Conservation (phyloP, 2,329 filamentous ascomycete species). For the Colletotrichum agaves region DNA sequence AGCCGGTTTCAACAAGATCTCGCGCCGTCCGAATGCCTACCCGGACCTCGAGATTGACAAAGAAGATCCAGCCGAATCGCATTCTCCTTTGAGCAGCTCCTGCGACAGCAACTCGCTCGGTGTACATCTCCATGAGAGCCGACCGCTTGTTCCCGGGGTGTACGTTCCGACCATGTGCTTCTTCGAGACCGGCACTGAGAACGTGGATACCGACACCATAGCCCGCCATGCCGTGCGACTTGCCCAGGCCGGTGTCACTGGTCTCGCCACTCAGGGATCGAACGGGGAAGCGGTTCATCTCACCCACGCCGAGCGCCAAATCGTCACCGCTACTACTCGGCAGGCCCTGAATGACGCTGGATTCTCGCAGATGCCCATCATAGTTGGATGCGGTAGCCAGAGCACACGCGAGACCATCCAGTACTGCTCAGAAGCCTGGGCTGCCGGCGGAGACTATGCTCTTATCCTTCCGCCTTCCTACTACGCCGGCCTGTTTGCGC, state of each 20-base stretch:
- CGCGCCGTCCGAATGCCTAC: slow-evolving; percentile 47
- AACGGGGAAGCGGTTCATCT: slow-evolving; percentile 88
- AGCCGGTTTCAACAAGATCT: slow-evolving; percentile 51
- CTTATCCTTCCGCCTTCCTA: slow-evolving; percentile 82
- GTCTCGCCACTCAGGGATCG: slow-evolving; percentile 81
- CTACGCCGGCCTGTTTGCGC: slow-evolving; percentile 74
- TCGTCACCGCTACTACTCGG: slow-evolving; percentile 76
- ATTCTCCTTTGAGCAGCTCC: slow-evolving; percentile 55
- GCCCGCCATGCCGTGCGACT: slow-evolving; percentile 73
- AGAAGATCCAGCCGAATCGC: slow-evolving; percentile 44
- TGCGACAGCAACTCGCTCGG: slow-evolving; percentile 52
- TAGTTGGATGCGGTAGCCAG: slow-evolving; percentile 80
- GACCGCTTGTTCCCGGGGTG: slow-evolving; percentile 63
- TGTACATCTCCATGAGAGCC: slow-evolving; percentile 46
- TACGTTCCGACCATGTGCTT: slow-evolving; percentile 82
- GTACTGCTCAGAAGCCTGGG: slow-evolving; percentile 74
- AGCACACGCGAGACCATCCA: slow-evolving; percentile 79
- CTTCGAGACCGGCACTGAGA: slow-evolving; percentile 72
- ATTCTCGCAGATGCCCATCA: slow-evolving; percentile 73
- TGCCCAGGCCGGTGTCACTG: slow-evolving; percentile 78
- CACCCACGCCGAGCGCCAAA: slow-evolving; percentile 74
- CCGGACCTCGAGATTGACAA: slow-evolving; percentile 45
- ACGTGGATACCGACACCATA: slow-evolving; percentile 72
- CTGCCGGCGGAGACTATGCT: slow-evolving; percentile 78
- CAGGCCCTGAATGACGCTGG: slow-evolving; percentile 75